Evolutionary conservation across 192 early-diverging fungal species (phyloP), one percentile per base, ranked within the genome.

Genomic region (Oehlia diaphana): DNA sequence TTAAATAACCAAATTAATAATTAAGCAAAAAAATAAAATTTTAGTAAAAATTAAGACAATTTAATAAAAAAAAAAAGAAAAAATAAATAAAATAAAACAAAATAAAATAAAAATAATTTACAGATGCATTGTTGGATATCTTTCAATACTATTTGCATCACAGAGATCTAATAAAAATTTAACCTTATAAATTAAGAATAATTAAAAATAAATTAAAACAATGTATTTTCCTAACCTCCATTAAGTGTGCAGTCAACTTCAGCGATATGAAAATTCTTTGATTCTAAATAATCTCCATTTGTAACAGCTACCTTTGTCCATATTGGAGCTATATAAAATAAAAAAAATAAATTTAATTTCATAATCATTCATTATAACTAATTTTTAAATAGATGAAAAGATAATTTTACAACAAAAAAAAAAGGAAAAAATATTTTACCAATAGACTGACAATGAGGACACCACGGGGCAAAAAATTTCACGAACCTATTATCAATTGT

Each of bases 161-260:
- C 66, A 71, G 0, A 83, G 71, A 79, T 84, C 84, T 19, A 68
- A 70, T 16, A 73, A 44, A 21, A 78, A 35, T 23, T 84, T 31
- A 79, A 79, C 76, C 47, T n/a, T 79, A 77, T 42, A 84, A 78
- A 66, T 84, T 75, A 13, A 73, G 31, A 64, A 42, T 77, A 86
- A 9, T 68, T 53, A 80, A 81, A 80, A 84, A 88, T 9, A 84
- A 23, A 44, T 5, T 53, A 67, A 42, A 74, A 83, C 82, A 58
- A 65, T 85, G 68, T 83, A 86, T 62, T 50, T 28, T 65, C 7
- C 37, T 50, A 72, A 79, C 91, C 89, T 58, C 89, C 87, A 76
- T 93, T 83, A 8, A 89, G 77, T 2, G 88, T 83, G 78, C 93
- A 93, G 72, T 95, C 89, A 66, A 95, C 89, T 64, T 93, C 88